A percentile compares a stretch with the other conserved stretches of the same genome.
Conservation (phyloP, 257 asterid species). For the Rauvolfia tetraphylla region DNA sequence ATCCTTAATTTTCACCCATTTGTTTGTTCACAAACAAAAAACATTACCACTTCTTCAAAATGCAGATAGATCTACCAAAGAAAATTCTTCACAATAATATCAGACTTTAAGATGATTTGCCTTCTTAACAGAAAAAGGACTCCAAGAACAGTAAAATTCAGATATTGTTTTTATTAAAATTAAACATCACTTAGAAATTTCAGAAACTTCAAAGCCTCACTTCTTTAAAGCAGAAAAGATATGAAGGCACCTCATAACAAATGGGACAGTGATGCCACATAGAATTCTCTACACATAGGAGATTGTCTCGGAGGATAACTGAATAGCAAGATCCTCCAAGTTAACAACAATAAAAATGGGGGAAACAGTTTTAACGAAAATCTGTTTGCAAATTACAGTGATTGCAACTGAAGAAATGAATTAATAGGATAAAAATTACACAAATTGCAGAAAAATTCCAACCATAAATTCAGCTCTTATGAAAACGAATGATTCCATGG, state of each 20-base stretch:
- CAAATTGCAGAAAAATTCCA: background rate
- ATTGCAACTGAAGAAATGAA: background rate
- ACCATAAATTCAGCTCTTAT: no score
- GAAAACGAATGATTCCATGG: no score
- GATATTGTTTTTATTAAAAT: no score
- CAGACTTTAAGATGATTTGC: background rate
- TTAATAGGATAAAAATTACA: background rate
- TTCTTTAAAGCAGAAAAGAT: no score
- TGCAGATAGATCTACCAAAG: background rate
- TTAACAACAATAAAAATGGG: constrained; percentile 2
- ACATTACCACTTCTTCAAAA: background rate
- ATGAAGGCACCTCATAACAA: constrained; percentile 77
- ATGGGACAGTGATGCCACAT: constrained; percentile 98
- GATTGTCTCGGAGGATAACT: constrained; percentile 56
- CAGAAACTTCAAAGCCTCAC: no score
- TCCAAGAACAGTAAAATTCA: no score
- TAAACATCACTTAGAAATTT: no score
- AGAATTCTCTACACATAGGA: constrained; percentile 79
- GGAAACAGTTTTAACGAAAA: background rate
- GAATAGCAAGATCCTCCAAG: constrained; percentile 82
- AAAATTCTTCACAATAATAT: no score
- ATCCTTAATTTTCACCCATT: background rate
- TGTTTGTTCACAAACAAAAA: background rate
- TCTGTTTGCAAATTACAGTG: background rate
- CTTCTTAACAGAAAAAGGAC: no score